Base-by-base conservation (phyloP, 78 protist species). In the Dictyostelium brefeldianum region DNA sequence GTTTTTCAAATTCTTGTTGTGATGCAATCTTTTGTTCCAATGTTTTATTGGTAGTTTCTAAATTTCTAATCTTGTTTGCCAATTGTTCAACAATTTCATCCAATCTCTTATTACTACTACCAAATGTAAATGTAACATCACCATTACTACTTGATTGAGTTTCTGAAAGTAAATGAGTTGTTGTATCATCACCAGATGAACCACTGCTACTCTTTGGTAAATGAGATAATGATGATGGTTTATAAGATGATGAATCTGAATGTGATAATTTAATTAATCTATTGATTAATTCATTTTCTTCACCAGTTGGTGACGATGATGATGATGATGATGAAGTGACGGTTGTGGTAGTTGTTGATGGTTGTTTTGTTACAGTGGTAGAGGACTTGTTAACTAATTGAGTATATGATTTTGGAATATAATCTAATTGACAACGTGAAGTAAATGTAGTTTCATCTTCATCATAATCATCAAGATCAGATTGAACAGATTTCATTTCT, bases 1-100 rank as follows among this genome's bases (percentile, higher is more conserved):
- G 75, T 67, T 31, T 67, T 4, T 51, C 56, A 36, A 36, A 36
- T 36, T 62, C 70, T 62, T 62, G 43, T 31, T 67, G 75, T 31
- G 27, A 22, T 14, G 12, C 31, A 67, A 67, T 67, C 31, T 43
- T 67, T 15, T 31, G 43, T 67, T 67, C 75, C 11, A 67, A 67
- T 4, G 75, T 67, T 67, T 67, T 67, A 31, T 67, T 67, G 75
- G 75, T 67, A 31, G 75, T 67, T 67, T 67, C 75, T 6, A 67
- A 67, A 27, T 67, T 67, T 67, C 46, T 67, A 18, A 67, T 67
- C 18, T 67, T 67, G 20, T 67, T 25, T 7, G 75, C 75, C 22
- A 67, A 67, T 67, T 67, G 48, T 31, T 67, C 75, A 31, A 67
- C 8, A 25, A 67, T 67, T 67, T 67, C 48, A 67, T 67, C 75